Evolutionary conservation across 768 basidiomycete species (phyloP), one percentile per base, ranked within the genome.

Genomic region (Hebeloma cylindrosporum): DNA sequence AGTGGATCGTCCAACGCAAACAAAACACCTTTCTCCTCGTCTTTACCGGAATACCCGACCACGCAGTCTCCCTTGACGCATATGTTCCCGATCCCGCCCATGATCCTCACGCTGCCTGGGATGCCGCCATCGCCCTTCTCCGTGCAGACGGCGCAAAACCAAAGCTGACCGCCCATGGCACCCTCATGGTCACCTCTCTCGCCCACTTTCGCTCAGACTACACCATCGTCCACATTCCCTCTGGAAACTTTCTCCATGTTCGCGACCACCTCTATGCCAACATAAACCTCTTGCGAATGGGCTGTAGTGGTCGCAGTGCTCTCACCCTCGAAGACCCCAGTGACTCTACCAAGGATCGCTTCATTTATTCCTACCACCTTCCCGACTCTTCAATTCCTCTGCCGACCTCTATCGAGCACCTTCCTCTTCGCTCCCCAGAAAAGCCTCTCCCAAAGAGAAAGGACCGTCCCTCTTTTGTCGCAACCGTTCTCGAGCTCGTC

Each of bases 161-260:
- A 2, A 82, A 79, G 61, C 74, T 83, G 63, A 88, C 82, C 7
- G 71, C 75, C 10, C 67, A 81, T 41, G 90, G 90, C 37, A 65
- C 75, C 18, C 72, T 93, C 56, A 82, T 92, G 79, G 79, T 82
- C 44, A 93, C 90, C 20, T 91, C 88, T 8, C 78, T 93, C 20
- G 86, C 88, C 32, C 84, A 88, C 69, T 93, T 93, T 60, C 86
- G 86, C 43, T 90, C 88, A 2, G 89, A 92, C 70, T 88, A 81
- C 61, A 87, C 87, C 44, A 89, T 92, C 48, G 85, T 92, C 23
- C 82, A 78, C 47, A 80, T 93, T 40, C 88, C 88, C 0, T 66
- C 73, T 33, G 90, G 85, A 26, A 72, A 83, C 61, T 87, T 83
- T 63, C 71, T 77, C 14, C 72, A 75, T 28, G 72, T 74, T 23